Evolutionary conservation across 2,329 filamentous ascomycete genomes (phyloP), one percentile per base, ranked within the genome.

Genomic region (Endocalyx cinctus): DNA sequence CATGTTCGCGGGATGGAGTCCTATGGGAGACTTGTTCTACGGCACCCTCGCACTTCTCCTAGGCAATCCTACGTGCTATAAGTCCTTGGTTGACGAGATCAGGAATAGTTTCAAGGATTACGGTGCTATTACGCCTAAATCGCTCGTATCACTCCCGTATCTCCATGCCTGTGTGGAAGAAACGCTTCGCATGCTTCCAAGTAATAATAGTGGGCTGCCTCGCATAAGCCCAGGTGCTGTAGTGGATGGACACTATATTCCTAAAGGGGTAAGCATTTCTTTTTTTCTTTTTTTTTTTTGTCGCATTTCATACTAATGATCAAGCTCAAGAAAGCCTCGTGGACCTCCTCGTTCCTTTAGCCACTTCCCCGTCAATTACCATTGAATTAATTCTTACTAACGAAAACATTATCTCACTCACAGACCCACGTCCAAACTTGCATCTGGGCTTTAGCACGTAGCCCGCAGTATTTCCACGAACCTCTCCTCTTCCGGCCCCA

Each of bases 111-210:
- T 63, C 40, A 27, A 15, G 1, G 43, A 22, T 14, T 54, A 57
- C 17, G 50, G 54, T 1, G 52, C 59, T 4, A 54, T 63, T 29
- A 56, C 45, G 1, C 14, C 37, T 15, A 34, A 29, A 3, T 36
- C 55, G 5, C 38, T 49, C 6, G 38, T 37, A 7, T 35, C 54
- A 5, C 37, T 60, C 6, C 31, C 45, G 4, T 64, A 63, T 30
- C 46, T 64, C 8, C 37, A 50, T 16, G 59, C 59, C 5, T 55
- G 57, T 13, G 42, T 63, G 3, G 37, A 55, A n/a, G 62, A 65
- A 38, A 45, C 44, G 5, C 47, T 63, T 2, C 48, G 59, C n/a
- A 34, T 59, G 7, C 53, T 50, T 33, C 55, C 56, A 11, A 54
- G 54, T 2, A 51, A 50, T 1, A 42, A 50, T 6, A 45, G 15